Evolutionary conservation across 2,329 filamentous ascomycete genomes (phyloP).

Genomic region (Thermothelomyces thermophilus): DNA sequence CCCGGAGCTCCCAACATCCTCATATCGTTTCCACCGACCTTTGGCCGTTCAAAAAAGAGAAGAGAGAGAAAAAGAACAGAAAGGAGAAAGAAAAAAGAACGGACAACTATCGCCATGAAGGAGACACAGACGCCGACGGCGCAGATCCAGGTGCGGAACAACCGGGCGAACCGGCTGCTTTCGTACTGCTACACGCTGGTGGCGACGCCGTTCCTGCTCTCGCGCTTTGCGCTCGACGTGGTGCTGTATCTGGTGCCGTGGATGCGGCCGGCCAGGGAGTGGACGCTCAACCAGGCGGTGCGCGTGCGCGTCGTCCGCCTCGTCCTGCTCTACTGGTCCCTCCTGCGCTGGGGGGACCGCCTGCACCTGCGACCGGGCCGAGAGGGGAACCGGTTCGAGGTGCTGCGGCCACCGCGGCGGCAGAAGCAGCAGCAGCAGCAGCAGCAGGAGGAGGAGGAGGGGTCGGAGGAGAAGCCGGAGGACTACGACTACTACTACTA

Average conservation of each 20-base stretch:
- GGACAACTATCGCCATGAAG: too few relatives aligned
- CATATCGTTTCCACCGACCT: too few relatives aligned
- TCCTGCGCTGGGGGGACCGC: conserved; percentile 14
- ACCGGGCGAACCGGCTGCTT: too few relatives aligned
- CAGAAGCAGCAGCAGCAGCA: too few relatives aligned
- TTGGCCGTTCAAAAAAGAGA: too few relatives aligned
- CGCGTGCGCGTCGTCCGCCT: conserved; percentile 8
- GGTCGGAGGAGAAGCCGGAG: too few relatives aligned
- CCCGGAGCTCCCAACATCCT: too few relatives aligned
- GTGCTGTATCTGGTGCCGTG: conserved; percentile 3
- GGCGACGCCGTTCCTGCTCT: conserved; percentile 4
- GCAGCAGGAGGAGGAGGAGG: too few relatives aligned
- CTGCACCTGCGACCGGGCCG: conserved; percentile 13
- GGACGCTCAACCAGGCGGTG: conserved; percentile 7
- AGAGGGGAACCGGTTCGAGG: conserved; percentile 25
- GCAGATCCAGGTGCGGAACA: too few relatives aligned
- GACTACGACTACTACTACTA: too few relatives aligned
- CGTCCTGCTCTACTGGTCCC: conserved; percentile 13
- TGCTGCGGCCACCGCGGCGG: conserved; percentile 12
- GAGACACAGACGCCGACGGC: not conserved
- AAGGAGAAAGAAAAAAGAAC: too few relatives aligned
- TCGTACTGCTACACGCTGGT: conserved; percentile 5
- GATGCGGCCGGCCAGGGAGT: conserved; percentile 5
- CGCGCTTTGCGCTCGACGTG: conserved; percentile 6
- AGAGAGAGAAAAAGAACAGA: too few relatives aligned